phyloP scores from a whole-genome alignment of 225 moss, liverwort and hornwort genomes.

The Bryoerythrophyllum caledonicum region DNA sequence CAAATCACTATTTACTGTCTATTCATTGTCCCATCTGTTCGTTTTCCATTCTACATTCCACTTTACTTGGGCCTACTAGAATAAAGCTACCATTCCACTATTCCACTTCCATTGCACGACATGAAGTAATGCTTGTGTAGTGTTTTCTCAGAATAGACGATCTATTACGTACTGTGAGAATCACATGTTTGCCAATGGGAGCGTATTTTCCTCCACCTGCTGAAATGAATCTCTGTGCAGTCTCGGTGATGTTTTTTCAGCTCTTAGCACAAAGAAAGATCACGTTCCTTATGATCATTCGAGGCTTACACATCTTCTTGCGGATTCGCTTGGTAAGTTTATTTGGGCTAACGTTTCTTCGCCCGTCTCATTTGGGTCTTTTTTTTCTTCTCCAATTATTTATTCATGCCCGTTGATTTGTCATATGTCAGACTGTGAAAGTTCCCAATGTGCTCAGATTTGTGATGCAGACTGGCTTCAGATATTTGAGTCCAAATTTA shows the following conservation, averaged over 20 bases:
- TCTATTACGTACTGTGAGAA: no score
- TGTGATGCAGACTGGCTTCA: background rate
- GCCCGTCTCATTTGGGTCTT: background rate
- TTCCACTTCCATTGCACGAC: no score
- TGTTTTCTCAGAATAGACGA: no score
- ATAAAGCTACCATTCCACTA: no score
- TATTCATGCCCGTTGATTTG: background rate
- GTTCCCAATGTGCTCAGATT: background rate
- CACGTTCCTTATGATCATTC: conserved; percentile 63
- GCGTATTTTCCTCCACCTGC: conserved; percentile 1
- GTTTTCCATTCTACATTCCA: no score
- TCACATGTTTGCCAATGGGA: no score
- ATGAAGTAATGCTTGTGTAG: no score
- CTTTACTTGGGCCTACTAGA: no score
- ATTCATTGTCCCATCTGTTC: no score
- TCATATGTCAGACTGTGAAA: conserved; percentile 1
- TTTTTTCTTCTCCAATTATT: conserved; percentile 1
- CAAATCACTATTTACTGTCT: no score
- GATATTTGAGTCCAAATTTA: background rate
- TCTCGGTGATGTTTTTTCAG: conserved; percentile 72
- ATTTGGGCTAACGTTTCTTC: background rate
- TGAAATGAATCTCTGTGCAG: conserved; percentile 26
- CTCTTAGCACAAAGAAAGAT: conserved; percentile 64
- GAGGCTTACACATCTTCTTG: conserved; percentile 64
- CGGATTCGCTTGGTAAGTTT: conserved; percentile 62